Base-by-base conservation (phyloP, 164 flowering plant genomes). In the Taxillus chinensis region DNA sequence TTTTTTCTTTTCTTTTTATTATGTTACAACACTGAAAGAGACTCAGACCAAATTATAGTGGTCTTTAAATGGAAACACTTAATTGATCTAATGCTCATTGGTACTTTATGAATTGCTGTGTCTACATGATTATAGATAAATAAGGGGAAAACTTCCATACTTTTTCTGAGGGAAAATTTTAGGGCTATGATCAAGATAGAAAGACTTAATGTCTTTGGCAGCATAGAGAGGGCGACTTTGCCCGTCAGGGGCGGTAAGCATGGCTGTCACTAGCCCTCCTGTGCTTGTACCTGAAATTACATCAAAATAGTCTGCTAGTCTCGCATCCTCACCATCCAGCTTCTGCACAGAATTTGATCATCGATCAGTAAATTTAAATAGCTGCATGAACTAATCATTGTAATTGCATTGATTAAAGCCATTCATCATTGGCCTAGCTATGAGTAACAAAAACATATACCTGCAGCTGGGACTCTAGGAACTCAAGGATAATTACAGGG, bases 251-350 rank as follows among this genome's bases (percentile, higher is more conserved):
- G 71, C 49, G 2, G 77, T 45, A n/a, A 76, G 59, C 77, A 76
- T 76, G 63, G 77, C 73, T 2, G 79, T 73, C 8, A 76, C 72
- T 9, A 76, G 66, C 2, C 77, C 79, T 7, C 79, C 79, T 0
- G 79, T 76, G 72, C 79, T 76, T 14, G 79, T 73, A 10, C 79
- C 79, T 0, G 79, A 50, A 40, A 73, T 76, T 38, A 76, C 77
- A 52, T 76, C 79, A 39, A 76, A 76, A 53, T 76, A 73, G 46
- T 76, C 77, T 15, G 74, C 74, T 8, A 76, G 15, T 49, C 79
- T 70, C 46, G 68, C 74, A 6, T 73, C 77, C 45, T 67, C 64
- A 15, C 79, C 79, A 54, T 75, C 79, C 59, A 72, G 52, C 45
- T 72, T 67, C 79, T 75, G 58, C 58, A 55, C 27, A 27, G 1